phyloP scores from a whole-genome alignment of 78 protist genomes.

The Creolimax fragrantissima region DNA sequence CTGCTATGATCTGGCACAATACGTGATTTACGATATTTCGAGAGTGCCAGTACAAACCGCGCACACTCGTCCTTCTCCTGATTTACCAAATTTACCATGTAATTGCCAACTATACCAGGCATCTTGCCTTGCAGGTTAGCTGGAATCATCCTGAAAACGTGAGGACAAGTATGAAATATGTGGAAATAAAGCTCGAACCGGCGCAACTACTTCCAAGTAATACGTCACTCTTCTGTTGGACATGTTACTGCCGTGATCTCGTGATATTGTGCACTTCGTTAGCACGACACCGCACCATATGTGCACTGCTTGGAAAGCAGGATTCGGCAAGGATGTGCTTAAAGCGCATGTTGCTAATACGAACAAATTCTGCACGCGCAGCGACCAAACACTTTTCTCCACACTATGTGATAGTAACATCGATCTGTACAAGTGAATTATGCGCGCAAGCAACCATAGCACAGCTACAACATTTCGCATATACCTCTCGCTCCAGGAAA shows the following conservation, averaged over 20 bases:
- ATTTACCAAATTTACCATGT: neutral
- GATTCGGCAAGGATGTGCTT: too few species aligned
- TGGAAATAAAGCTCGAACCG: neutral
- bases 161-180: neutral
- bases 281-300: neutral
- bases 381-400: too few species aligned
- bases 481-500: too few species aligned
- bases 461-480: too few species aligned
- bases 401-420: too few species aligned
- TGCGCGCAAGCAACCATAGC: too few species aligned
- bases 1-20: neutral
- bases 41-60: neutral
- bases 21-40: neutral
- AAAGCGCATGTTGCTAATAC: too few species aligned
- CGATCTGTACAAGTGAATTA: too few species aligned
- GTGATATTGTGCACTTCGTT: neutral
- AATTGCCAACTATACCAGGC: neutral
- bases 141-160: neutral
- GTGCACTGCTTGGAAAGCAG: too few species aligned
- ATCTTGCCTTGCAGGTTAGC: neutral
- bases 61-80: neutral
- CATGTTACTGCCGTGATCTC: neutral
- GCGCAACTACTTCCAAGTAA: neutral
- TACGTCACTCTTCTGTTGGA: neutral
- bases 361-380: too few species aligned